Conservation (phyloP, 306 rosid species). For the Medicago arabica region DNA sequence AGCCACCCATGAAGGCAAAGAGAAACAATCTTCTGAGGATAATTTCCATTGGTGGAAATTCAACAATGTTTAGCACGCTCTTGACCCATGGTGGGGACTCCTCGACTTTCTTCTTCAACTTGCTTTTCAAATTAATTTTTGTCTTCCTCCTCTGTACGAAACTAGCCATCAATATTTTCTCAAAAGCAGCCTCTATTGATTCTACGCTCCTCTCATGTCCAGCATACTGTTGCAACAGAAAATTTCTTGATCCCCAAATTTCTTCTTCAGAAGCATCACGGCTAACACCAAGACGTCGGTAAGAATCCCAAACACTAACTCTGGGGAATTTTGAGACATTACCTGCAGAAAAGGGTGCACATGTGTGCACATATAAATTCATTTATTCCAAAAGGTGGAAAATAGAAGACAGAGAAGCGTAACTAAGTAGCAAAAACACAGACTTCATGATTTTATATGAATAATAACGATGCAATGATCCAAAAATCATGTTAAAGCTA, state of each 20-base stretch:
- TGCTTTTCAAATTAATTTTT: constrained; percentile 90
- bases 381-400: constrained; percentile 14
- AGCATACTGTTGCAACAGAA: constrained; percentile 87
- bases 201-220: constrained; percentile 95
- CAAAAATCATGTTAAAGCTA: constrained; percentile 7
- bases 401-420: constrained; percentile 21
- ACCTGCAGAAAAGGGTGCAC: constrained; percentile 47
- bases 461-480: constrained; percentile 17
- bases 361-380: background rate
- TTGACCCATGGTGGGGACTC: constrained; percentile 98
- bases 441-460: constrained; percentile 13
- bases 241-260: constrained; percentile 92
- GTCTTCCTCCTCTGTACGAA: constrained; percentile 86
- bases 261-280: constrained; percentile 93
- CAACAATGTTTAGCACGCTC: constrained; percentile 80
- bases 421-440: constrained; percentile 29
- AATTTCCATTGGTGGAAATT: constrained; percentile 84
- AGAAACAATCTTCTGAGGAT: constrained; percentile 89
- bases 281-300: constrained; percentile 80
- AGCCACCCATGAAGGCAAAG: constrained; percentile 94
- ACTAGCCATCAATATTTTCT: constrained; percentile 88
- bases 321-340: constrained; percentile 81
- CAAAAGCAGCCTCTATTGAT: constrained; percentile 95
- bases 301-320: constrained; percentile 83
- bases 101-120: constrained; percentile 92